A percentile compares a stretch with the other conserved stretches of the same genome.
phyloP scores from a whole-genome alignment of 768 basidiomycete genomes.

The Suillus fuscotomentosus region DNA sequence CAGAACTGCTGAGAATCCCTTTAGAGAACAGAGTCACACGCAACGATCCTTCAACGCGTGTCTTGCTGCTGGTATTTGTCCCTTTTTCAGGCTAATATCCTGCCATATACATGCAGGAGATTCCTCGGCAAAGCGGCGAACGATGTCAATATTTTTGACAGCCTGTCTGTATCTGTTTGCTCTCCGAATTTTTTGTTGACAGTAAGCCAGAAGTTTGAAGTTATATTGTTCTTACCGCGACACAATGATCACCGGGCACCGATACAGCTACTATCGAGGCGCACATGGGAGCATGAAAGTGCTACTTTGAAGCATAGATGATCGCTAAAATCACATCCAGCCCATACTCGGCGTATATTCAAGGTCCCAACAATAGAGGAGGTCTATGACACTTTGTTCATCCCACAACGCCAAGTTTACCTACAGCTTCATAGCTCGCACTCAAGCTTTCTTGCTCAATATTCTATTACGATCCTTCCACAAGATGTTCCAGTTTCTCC shows the following conservation, averaged over 20 bases:
- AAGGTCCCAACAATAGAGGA: neutral
- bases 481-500: neutral
- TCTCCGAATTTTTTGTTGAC: neutral
- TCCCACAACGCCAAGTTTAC: neutral
- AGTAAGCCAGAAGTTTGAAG: neutral
- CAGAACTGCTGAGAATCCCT: neutral
- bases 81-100: neutral
- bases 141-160: neutral
- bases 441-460: neutral
- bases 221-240: neutral
- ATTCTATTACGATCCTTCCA: neutral
- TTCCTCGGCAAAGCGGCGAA: neutral
- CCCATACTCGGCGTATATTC: neutral
- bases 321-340: neutral
- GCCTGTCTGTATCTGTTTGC: neutral
- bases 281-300: neutral
- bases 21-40: neutral
- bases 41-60: neutral
- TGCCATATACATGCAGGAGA: neutral
- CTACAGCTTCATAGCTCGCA: neutral
- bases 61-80: neutral
- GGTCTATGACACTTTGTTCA: neutral
- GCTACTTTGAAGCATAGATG: neutral
- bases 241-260: neutral
- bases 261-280: neutral